A percentile compares a stretch with the other conserved stretches of the same genome.
phyloP scores from a whole-genome alignment of 176 grass and related monocot species.

The Neostapfia colusana region DNA sequence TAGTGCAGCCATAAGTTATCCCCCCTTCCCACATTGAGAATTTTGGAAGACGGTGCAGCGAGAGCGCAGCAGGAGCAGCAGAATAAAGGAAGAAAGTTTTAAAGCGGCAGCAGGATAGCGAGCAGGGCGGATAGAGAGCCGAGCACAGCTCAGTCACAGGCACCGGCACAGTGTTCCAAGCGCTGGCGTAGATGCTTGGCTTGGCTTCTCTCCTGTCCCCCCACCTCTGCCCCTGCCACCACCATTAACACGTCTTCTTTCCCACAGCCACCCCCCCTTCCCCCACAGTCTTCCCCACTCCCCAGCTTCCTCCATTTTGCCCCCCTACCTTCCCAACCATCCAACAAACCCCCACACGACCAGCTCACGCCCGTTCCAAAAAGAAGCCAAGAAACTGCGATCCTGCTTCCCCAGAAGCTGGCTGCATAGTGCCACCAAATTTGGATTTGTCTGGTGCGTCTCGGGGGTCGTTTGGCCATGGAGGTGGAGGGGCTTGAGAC shows the following conservation, averaged over 20 bases:
- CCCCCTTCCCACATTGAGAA: constrained; percentile 43
- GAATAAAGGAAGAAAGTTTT: constrained; percentile 47
- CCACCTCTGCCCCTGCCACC: constrained; percentile 11
- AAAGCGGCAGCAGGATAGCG: constrained; percentile 22
- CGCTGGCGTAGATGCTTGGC: too few relatives aligned
- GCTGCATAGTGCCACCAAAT: constrained; percentile 14
- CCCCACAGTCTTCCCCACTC: neutral
- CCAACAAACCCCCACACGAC: constrained; percentile 32
- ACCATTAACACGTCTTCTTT: constrained; percentile 42
- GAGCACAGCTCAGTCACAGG: neutral
- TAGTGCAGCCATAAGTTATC: constrained; percentile 51
- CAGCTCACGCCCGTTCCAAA: constrained; percentile 9
- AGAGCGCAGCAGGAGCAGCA: constrained; percentile 40
- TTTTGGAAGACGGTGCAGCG: constrained; percentile 46
- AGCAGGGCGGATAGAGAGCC: neutral
- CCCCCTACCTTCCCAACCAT: constrained; percentile 54
- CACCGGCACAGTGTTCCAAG: neutral
- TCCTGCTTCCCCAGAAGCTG: constrained; percentile 36
- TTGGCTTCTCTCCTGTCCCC: constrained; percentile 12
- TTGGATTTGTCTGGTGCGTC: constrained; percentile 11
- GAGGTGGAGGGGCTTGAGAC: constrained; percentile 19
- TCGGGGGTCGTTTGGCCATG: constrained; percentile 19
- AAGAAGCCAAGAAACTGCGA: constrained; percentile 30
- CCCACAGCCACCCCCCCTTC: constrained; percentile 30
- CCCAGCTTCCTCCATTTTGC: constrained; percentile 51